Base-by-base conservation (phyloP, 2,329 filamentous ascomycete species). In the Phialophora macrospora region DNA sequence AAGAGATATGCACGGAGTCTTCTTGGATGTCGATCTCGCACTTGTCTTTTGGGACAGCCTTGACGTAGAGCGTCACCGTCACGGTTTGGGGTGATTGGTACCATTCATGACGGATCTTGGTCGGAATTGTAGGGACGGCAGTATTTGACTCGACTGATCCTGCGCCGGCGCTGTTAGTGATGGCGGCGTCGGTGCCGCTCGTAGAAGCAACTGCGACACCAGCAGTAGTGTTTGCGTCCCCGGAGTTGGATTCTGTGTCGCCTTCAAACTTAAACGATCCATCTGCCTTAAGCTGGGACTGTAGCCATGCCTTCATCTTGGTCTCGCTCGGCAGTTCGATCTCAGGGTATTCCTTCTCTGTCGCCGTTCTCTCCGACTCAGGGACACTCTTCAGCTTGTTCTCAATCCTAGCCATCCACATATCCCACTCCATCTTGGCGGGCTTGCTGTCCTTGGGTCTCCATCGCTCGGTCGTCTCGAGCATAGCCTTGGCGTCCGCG, bases 401-500 rank as follows among this genome's bases (percentile, higher is more conserved):
- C 34, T 80, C 78, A 22, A 84, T 75, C 78, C 88, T 89, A 34
- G 79, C 77, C 67, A 81, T 77, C 87, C 87, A 90, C 62, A 89
- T 84, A 68, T 76, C 58, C 71, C 69, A 62, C 64, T 69, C 64
- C 67, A 72, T 72, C 59, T 70, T 65, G 17, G 63, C 46, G 3
- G 64, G 55, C 38, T 68, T 56, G 22, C 77, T 80, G 73, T 83
- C 82, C 48, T 85, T 79, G n/a, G 77, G 75, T 61, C 84, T 82
- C 60, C 84, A 78, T 71, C 83, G 83, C 66, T 80, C 80, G 49
- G 88, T 82, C 32, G 83, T 77, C n/a, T 78, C 80, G 22, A 93
- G 87, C 69, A 93, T 86, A 71, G 87, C 85, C 65, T 88, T 85
- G 0, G 93, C 89, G 77, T 97, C 90, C 3, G 89, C 92, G 72